A percentile compares a stretch with the other conserved stretches of the same genome.
These are phyloP conservation scores for Paraphoma sp. DNA, from an alignment of 2,329 filamentous ascomycete species.

Conservation along the genomic window DNA sequence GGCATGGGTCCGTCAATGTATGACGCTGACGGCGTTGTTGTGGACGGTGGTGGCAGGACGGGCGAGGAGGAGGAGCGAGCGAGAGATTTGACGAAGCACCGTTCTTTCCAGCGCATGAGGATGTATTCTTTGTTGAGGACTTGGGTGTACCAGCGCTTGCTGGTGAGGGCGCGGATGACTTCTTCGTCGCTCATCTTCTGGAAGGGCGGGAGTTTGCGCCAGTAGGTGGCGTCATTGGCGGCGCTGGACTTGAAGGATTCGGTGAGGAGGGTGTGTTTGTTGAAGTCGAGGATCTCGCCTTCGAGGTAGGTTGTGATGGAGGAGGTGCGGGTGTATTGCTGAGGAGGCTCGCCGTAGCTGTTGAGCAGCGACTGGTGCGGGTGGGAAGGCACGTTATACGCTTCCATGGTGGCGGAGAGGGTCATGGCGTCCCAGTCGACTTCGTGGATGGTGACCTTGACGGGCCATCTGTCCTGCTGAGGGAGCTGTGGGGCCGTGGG, in stretches of 20 bases:
- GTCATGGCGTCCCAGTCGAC: constrained; percentile 68
- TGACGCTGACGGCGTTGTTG: constrained; percentile 1
- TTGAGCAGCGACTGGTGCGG: constrained; percentile 35
- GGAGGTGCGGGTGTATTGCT: constrained; percentile 43
- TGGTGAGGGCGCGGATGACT: constrained; percentile 53
- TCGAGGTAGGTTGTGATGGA: constrained; percentile 70
- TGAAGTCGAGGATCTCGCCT: constrained; percentile 71
- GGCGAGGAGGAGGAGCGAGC: constrained; percentile 23
- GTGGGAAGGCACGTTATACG: constrained; percentile 68
- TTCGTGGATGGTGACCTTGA: constrained; percentile 69
- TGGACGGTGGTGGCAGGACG: constrained; percentile 15
- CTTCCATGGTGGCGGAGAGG: constrained; percentile 72
- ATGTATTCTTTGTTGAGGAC: constrained; percentile 57
- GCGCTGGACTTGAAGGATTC: constrained; percentile 55
- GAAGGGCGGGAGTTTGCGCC: constrained; percentile 57
- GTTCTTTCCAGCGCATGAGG: constrained; percentile 64
- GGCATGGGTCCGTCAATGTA: constrained; percentile 6
- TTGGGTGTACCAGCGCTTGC: constrained; percentile 39
- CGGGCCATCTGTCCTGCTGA: constrained; percentile 68
- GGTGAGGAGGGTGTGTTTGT: constrained; percentile 59
- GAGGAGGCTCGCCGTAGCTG: constrained; percentile 14
- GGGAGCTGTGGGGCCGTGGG: constrained; percentile 16
- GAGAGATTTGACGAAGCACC: constrained; percentile 54
- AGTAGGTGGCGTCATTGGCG: constrained; percentile 55
- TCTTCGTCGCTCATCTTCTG: constrained; percentile 48